These are phyloP conservation scores for Penicillium ucsense DNA, from an alignment of 495 filamentous ascomycete species.

Conservation along the genomic window DNA sequence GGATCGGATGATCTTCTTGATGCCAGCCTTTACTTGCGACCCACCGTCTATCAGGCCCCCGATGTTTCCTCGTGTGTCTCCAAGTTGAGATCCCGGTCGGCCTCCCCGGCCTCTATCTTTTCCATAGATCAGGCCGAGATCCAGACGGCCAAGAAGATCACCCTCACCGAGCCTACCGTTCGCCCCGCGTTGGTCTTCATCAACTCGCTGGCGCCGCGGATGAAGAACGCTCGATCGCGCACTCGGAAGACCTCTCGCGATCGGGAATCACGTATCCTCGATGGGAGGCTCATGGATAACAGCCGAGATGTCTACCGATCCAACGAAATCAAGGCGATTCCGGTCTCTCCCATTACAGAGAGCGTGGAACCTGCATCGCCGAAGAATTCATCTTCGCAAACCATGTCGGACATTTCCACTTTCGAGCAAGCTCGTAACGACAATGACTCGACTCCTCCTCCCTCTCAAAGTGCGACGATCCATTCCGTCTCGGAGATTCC, in stretches of 20 bases:
- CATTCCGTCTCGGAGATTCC: constrained; percentile 20
- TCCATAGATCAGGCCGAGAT: constrained; percentile 30
- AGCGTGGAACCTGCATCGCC: not conserved
- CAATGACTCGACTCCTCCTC: not conserved
- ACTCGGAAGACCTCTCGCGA: constrained; percentile 11
- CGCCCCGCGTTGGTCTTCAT: constrained; percentile 32
- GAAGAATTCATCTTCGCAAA: constrained; percentile 2
- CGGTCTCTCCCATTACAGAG: not conserved
- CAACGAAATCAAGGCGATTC: constrained; percentile 1
- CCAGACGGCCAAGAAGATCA: constrained; percentile 29
- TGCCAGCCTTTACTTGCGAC: constrained; percentile 26
- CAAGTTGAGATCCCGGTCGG: constrained; percentile 15
- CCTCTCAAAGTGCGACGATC: constrained; percentile 11
- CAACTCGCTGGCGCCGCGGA: constrained; percentile 15
- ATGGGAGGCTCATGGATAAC: constrained; percentile 7
- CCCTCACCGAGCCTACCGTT: constrained; percentile 22
- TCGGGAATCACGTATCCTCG: constrained; percentile 8
- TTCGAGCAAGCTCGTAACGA: not conserved
- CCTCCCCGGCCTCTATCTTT: constrained; percentile 23
- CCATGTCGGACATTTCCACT: not conserved
- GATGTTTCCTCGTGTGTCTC: constrained; percentile 8
- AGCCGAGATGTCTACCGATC: constrained; percentile 5
- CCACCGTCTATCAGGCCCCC: constrained; percentile 24
- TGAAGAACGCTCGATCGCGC: constrained; percentile 10
- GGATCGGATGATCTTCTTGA: constrained; percentile 19